Percentiles rank a stretch among this genome's conserved stretches.
These are phyloP conservation scores for Ramalina intermedia DNA, from an alignment of 495 filamentous ascomycete species.

Conservation along the genomic window DNA sequence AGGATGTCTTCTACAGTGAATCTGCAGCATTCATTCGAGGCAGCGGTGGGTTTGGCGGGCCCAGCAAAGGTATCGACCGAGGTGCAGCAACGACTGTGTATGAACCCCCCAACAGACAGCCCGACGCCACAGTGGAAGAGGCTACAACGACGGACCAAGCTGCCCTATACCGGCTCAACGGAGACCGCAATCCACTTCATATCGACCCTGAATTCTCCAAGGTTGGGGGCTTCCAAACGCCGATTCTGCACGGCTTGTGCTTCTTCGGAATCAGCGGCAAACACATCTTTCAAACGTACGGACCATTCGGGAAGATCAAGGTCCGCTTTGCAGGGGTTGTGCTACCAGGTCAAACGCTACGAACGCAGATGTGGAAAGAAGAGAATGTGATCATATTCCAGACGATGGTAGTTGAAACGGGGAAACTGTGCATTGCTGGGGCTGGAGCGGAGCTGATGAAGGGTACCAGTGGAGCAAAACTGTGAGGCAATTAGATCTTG, in stretches of 20 bases:
- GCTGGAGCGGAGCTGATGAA: slow-evolving; percentile 74
- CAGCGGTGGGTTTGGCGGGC: slow-evolving; percentile 81
- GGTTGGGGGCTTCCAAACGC: slow-evolving; percentile 88
- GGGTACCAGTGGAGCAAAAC: slow-evolving; percentile 38
- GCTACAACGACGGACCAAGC: slow-evolving; percentile 89
- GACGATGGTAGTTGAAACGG: slow-evolving; percentile 87
- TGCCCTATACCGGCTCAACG: slow-evolving; percentile 83
- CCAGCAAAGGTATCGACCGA: slow-evolving; percentile 61
- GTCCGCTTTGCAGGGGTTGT: slow-evolving; percentile 91
- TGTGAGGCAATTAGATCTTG: slow-evolving; percentile 27
- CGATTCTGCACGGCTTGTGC: slow-evolving; percentile 92
- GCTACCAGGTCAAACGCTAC: slow-evolving; percentile 80
- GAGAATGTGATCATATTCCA: slow-evolving; percentile 82
- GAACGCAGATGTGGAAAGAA: slow-evolving; percentile 98
- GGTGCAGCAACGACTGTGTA: slow-evolving; percentile 68
- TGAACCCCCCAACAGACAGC: slow-evolving; percentile 57
- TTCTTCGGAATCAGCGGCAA: slow-evolving; percentile 88
- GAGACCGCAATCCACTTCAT: slow-evolving; percentile 89
- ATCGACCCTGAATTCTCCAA: slow-evolving; percentile 90
- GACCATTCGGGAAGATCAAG: slow-evolving; percentile 85
- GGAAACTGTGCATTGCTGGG: slow-evolving; percentile 78
- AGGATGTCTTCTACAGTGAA: slow-evolving; percentile 96
- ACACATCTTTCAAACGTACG: slow-evolving; percentile 73
- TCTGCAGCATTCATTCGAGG: slow-evolving; percentile 82
- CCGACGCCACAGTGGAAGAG: slow-evolving; percentile 76